Evolutionary conservation across 164 flowering plant genomes (phyloP), one percentile per base, ranked within the genome.

Genomic region (Pachysandra terminalis): DNA sequence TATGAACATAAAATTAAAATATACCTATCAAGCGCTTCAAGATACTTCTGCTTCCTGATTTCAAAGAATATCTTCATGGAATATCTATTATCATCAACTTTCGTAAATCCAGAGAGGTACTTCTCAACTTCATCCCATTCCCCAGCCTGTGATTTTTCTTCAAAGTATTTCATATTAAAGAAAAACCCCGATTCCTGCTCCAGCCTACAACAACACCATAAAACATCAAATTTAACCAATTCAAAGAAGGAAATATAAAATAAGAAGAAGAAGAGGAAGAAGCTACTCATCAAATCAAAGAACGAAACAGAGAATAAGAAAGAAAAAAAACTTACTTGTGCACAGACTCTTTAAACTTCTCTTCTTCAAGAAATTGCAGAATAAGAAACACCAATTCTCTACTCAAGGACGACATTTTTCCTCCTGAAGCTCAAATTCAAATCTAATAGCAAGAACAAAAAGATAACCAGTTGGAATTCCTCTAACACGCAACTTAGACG

Each of bases 101-200:
- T 91, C 7, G 92, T 91, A 76, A 82, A 90, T 22, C 94, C 97
- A 5, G 94, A 79, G 23, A 91, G 81, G 73, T 91, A 91, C 67
- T 80, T 90, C 79, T 90, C 97, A 55, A 90, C 93, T 67, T 91
- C 94, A 5, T 88, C 93, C 97, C 97, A 91, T 62, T 91, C 96
- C 27, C 97, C 97, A 13, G 90, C 91, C 37, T 78, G 87, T 12
- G 90, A 90, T 78, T 82, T 86, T 81, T 91, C 97, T 65, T 88
- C 93, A 66, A 90, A 90, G 72, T 86, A 87, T 76, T 86, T 88
- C 90, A 88, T 85, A 68, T 90, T 90, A 75, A 91, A 91, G 84
- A 64, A 91, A 71, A 91, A 89, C 0, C 90, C 96, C 0, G 97
- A 89, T 64, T 90, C 96, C 73, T 91, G 90, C 80, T 91, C 97